Evolutionary conservation across 108 stramenopile genomes (phyloP).

Genomic region (Nitzschia putrida): DNA sequence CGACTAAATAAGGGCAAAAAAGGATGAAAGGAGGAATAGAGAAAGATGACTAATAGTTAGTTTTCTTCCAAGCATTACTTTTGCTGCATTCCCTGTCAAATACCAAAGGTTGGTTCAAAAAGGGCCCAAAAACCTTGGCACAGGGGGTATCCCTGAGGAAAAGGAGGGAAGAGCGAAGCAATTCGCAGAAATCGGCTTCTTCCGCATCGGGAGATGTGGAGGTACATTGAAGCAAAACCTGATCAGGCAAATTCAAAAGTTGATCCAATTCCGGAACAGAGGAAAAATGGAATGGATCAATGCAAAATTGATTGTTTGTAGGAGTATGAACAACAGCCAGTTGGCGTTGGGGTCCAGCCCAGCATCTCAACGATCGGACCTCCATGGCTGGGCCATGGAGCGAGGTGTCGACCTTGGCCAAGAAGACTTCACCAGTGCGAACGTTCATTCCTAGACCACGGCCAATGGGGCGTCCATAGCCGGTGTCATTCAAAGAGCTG

Average conservation of each 20-base stretch:
- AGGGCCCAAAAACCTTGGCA: constrained; percentile 14
- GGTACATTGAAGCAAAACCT: constrained; percentile 50
- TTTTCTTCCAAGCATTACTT: too few relatives aligned
- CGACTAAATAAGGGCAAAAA: too few relatives aligned
- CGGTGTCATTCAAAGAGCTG: constrained; percentile 56
- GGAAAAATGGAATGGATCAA: constrained; percentile 57
- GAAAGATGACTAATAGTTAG: too few relatives aligned
- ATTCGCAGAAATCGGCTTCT: constrained; percentile 64
- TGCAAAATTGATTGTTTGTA: constrained; percentile 29
- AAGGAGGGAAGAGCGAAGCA: constrained; percentile 41
- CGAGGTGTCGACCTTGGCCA: constrained; percentile 47
- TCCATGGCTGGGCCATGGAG: constrained; percentile 50
- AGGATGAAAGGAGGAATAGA: too few relatives aligned
- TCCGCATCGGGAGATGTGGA: constrained; percentile 80
- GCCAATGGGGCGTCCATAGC: constrained; percentile 57
- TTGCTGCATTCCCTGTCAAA: neutral
- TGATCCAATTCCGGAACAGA: constrained; percentile 41
- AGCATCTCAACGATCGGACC: constrained; percentile 62
- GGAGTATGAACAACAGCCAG: constrained; percentile 51
- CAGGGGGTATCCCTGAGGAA: constrained; percentile 21
- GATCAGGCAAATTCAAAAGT: constrained; percentile 60
- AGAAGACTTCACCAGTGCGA: constrained; percentile 54
- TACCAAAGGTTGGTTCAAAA: constrained; percentile 11
- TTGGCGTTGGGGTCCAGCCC: constrained; percentile 36
- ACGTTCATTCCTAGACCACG: constrained; percentile 71